Base-by-base conservation (phyloP, 768 basidiomycete genomes). In the Calocera cornea region DNA sequence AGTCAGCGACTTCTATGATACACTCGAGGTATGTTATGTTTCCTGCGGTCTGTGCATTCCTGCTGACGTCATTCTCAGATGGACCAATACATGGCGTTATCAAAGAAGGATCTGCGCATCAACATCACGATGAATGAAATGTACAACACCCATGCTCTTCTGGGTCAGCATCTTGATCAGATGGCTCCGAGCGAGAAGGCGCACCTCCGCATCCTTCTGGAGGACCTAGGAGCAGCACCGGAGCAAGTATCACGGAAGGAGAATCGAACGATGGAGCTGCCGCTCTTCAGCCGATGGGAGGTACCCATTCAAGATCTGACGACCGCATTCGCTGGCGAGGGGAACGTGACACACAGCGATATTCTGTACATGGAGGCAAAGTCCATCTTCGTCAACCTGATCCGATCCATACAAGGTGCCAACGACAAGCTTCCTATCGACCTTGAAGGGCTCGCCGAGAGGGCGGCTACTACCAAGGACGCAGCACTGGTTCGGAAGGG, bases 321-420 rank as follows among this genome's bases (percentile, higher is more conserved):
- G 70, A 95, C 89, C 49, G 92, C 95, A 0, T 84, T 99, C 67
- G 94, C 98, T 88, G 79, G 79, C 3, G 81, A 82, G 71, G 94
- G 95, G 77, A 91, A 92, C 29, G 89, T 99, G 33, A 97, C 97
- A 27, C 93, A 94, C 50, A 90, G 90, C 75, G 97, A 99, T 78
- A 95, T 99, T 86, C 85, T 98, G 34, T 99, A 98, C 80, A 97
- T 98, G 94, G 97, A 99, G 76, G 91, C 97, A 67, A 99, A 99
- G 80, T 97, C 95, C 7, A 98, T 98, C 74, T 94, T 99, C 72
- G 97, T 98, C 34, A 94, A 97, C 76, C 85, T 98, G 65, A 87
- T 99, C 67, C 94, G 97, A 71, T 98, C 95, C 34, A 84, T 99
- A 67, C 95, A 95, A 1, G 83, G 87, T 63, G 82, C 86, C 0